A percentile compares a stretch with the other conserved stretches of the same genome.
phyloP scores from a whole-genome alignment of 768 basidiomycete species.

The Megacollybia marginata region DNA sequence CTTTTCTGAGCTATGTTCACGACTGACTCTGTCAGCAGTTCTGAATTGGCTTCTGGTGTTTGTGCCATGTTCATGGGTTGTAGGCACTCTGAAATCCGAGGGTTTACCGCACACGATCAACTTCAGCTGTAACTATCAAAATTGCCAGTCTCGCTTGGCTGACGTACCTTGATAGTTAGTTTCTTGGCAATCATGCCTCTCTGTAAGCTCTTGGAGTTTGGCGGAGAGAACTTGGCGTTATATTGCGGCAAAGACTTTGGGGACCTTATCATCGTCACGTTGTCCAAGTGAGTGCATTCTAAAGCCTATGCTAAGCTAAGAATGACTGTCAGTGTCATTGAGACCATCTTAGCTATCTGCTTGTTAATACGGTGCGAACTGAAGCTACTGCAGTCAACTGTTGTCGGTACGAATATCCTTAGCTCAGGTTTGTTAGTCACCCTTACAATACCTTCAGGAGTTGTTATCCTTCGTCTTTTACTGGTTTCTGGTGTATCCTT shows the following conservation, averaged over 20 bases:
- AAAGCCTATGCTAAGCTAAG: constrained; percentile 1
- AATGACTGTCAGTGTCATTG: constrained; percentile 33
- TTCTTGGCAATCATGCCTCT: constrained; percentile 45
- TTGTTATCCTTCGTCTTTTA: constrained; percentile 35
- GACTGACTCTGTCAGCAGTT: constrained; percentile 15
- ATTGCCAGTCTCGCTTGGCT: too few relatives aligned
- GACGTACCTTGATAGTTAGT: constrained; percentile 18
- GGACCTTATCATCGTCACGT: constrained; percentile 40
- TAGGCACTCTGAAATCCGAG: constrained; percentile 3
- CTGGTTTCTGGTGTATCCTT: constrained; percentile 39
- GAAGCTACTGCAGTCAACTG: constrained; percentile 37
- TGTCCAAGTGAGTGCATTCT: constrained; percentile 36
- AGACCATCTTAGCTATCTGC: constrained; percentile 41
- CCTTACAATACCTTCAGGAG: constrained; percentile 18
- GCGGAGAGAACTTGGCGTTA: constrained; percentile 41
- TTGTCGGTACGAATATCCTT: constrained; percentile 21
- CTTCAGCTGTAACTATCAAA: too few relatives aligned
- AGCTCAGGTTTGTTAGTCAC: constrained; percentile 1
- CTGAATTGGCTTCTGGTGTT: constrained; percentile 33
- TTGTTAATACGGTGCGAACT: constrained; percentile 40
- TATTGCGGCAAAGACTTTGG: constrained; percentile 44
- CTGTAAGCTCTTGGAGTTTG: constrained; percentile 42
- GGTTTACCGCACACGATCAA: too few relatives aligned
- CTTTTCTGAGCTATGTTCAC: not conserved
- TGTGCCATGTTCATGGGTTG: constrained; percentile 35